These are phyloP conservation scores for Phytopythium oedochilum DNA, from an alignment of 352 stramenopile genomes.

Conservation along the genomic window DNA sequence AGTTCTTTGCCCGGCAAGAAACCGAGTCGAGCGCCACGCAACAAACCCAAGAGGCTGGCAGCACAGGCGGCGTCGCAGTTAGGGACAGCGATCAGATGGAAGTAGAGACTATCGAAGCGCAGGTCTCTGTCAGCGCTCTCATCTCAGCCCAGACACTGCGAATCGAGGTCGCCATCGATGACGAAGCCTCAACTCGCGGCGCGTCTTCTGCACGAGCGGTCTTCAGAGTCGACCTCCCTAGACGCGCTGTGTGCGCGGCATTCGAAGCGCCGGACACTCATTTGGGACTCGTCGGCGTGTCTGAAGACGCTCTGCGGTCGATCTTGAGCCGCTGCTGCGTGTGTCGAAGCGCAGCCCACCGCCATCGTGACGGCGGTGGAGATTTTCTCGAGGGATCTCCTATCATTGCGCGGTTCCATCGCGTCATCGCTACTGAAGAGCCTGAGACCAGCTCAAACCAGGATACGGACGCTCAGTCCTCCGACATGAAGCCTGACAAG, in stretches of 20 bases:
- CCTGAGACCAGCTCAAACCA: background rate
- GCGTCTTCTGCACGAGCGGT: background rate
- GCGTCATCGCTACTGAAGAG: background rate
- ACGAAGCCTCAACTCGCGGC: background rate
- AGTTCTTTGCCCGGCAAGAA: background rate
- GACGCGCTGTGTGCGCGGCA: background rate
- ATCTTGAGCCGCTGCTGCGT: background rate
- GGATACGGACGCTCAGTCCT: background rate
- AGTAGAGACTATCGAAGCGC: background rate
- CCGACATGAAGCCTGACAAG: background rate
- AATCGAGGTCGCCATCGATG: background rate
- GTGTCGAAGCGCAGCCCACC: background rate
- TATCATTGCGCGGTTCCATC: background rate
- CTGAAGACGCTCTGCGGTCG: background rate
- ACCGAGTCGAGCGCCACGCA: background rate
- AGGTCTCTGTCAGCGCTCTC: background rate
- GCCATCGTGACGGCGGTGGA: background rate
- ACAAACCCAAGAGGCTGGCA: no score
- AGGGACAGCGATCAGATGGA: background rate
- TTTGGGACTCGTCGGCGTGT: background rate
- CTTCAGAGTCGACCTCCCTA: background rate
- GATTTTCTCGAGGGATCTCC: background rate
- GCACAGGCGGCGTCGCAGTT: no score
- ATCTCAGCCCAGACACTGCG: background rate
- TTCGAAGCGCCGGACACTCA: background rate